Base-by-base conservation (phyloP, 805 yeast species). In the Suhomyces pyralidae region DNA sequence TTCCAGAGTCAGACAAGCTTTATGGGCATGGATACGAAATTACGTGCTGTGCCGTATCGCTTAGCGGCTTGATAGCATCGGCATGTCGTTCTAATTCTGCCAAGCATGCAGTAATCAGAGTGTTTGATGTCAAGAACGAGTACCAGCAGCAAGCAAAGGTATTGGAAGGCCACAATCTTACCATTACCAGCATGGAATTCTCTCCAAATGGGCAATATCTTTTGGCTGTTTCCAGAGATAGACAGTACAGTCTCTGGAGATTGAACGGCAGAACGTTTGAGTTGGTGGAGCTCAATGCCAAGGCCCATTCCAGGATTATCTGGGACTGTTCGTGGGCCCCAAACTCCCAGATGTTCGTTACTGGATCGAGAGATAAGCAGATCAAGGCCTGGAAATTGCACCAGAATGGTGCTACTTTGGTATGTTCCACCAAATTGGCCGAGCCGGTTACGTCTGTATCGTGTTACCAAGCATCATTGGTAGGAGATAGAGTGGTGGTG, bases 11-110 rank as follows among this genome's bases (percentile, higher is more conserved):
- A 51, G 99, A 94, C 62, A 94, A 94, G 66, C 70, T 94, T 44
- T 94, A 94, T 63, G 99, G 99, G 0, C 99, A 94, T 67, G 99
- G 99, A 7, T 96, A 90, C 69, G 99, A 96, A 66, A 83, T 92
- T 38, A 83, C 90, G 0, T 80, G 93, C 45, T 78, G 91, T 40
- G 96, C 88, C 50, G 80, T 84, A 1, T 82, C 90, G 7, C 83
- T 85, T 4, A 84, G 81, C 60, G 80, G 82, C 12, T 66, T 86
- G 24, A 78, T 94, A 44, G 97, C 97, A 2, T 84, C 96, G 7
- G 88, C 97, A n/a, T 93, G 97, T 74, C 81, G 86, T 55, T 91
- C 98, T 3, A 93, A 93, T 67, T 81, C 84, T 7, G 81, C 82
- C 15, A 83, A 83, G 55, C 97, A 94, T 69, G 96, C 97, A 0